These are phyloP conservation scores for Thielaviopsis populi DNA, from an alignment of 2,329 filamentous ascomycete genomes.

Conservation along the genomic window DNA sequence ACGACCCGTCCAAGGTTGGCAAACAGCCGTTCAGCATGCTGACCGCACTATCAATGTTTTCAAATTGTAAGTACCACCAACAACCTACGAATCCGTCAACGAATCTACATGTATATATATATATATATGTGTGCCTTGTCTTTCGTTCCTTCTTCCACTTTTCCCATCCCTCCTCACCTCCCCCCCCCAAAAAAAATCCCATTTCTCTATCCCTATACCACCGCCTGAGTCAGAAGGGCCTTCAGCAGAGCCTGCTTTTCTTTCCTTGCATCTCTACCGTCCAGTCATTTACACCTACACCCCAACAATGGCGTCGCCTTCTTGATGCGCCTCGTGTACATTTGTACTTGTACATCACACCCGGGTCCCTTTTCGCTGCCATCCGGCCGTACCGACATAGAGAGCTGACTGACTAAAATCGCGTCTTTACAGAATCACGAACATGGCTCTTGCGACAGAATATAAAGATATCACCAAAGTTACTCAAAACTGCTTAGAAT, in stretches of 20 bases:
- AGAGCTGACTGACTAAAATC: slow-evolving; percentile 11
- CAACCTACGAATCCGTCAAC: not conserved
- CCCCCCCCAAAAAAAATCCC: too few species aligned
- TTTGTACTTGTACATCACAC: not conserved
- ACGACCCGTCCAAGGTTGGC: slow-evolving; percentile 27
- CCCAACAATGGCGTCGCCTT: not conserved
- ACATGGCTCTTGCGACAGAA: slow-evolving; percentile 33
- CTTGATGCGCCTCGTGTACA: not conserved
- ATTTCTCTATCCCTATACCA: not conserved
- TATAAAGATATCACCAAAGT: slow-evolving; percentile 29
- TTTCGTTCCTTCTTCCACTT: not conserved
- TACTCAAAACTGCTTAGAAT: slow-evolving; percentile 29
- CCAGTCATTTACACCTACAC: not conserved
- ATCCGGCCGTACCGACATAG: not conserved
- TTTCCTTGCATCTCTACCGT: not conserved
- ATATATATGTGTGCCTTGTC: too few species aligned
- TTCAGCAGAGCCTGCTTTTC: not conserved
- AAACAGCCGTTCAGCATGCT: slow-evolving; percentile 25
- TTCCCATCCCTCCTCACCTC: not conserved
- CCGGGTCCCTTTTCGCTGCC: not conserved
- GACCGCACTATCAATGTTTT: slow-evolving; percentile 31
- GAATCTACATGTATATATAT: not conserved
- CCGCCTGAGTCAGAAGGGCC: not conserved
- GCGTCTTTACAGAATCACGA: slow-evolving; percentile 31
- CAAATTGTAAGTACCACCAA: slow-evolving; percentile 27